Base-by-base conservation (phyloP, 345 rosid genomes). In the Murraya paniculata region DNA sequence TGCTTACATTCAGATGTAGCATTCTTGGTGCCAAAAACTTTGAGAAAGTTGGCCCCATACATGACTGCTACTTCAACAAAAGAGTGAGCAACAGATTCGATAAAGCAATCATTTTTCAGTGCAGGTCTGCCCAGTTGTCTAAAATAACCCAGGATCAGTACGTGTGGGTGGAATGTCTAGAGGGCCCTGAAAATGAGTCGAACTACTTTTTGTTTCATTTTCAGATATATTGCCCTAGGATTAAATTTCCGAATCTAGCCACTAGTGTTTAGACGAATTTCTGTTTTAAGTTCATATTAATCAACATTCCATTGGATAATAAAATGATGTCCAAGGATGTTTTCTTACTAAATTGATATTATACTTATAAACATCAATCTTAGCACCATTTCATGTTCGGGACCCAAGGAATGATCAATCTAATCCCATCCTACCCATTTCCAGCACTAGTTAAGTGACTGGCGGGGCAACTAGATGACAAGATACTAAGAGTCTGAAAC, bases 51-150 rank as follows among this genome's bases (percentile, higher is more conserved):
- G 18, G 25, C 3, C 24, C 39, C 27, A n/a, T 16, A 33, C 33
- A 16, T 70, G 61, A 71, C 24, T 21, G 74, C 62, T 58, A 71
- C 13, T 71, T 71, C 25, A 22, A 57, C 75, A 55, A 72, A 21
- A 21, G 64, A 57, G 56, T 16, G 64, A 57, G 18, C 75, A 56
- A 56, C 61, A 50, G 31, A 45, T 31, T 64, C 6, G 7, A 31
- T 10, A 50, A 27, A n/a, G 67, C 24, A 72, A 72, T 18, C 19
- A 5, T 30, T 33, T 36, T 31, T 55, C 39, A 24, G 21, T 13
- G 28, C 64, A 33, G 41, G 41, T 21, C 21, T 8, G 41, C 41
- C n/a, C 19, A 64, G 68, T 9, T 33, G 39, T 64, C 33, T 30
- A 64, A 31, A 16, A 25, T 25, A 61, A 19, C 41, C 25, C 41